Conservation (phyloP, 2,329 filamentous ascomycete genomes). For the Teratosphaeria gauchensis region DNA sequence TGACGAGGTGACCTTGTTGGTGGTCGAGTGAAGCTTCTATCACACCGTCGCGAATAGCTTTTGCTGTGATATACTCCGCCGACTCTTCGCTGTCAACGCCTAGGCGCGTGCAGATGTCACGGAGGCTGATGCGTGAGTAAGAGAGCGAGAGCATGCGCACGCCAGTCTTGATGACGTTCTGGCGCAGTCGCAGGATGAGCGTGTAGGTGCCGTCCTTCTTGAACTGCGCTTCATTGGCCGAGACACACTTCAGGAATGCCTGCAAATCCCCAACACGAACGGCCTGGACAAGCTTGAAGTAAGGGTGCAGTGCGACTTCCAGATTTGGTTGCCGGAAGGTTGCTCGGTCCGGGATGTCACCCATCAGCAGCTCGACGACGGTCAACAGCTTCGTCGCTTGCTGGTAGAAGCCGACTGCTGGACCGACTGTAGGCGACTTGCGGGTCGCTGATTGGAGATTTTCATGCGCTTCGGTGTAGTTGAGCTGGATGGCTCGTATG, state of each 20-base stretch:
- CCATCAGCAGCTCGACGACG: slow-evolving; percentile 95
- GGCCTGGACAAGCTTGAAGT: slow-evolving; percentile 87
- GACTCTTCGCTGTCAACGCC: slow-evolving; percentile 93
- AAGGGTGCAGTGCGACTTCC: slow-evolving; percentile 80
- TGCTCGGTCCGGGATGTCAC: slow-evolving; percentile 90
- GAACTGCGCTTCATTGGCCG: slow-evolving; percentile 73
- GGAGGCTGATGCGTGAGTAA: slow-evolving; percentile 91
- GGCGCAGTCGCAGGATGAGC: slow-evolving; percentile 82
- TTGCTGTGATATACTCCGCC: slow-evolving; percentile 97
- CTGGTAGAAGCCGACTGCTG: slow-evolving; percentile 89
- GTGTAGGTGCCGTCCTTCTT: slow-evolving; percentile 91
- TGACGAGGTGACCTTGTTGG: slow-evolving; percentile 96
- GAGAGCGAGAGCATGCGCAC: slow-evolving; percentile 98
- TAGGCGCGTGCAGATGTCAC: slow-evolving; percentile 92
- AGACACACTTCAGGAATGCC: slow-evolving; percentile 81
- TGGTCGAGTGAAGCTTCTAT: slow-evolving; percentile 85
- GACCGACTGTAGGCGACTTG: slow-evolving; percentile 83
- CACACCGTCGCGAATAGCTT: slow-evolving; percentile 93
- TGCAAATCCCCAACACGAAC: slow-evolving; percentile 94
- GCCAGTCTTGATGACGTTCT: slow-evolving; percentile 99
- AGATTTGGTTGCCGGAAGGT: slow-evolving; percentile 85
- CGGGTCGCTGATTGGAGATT: slow-evolving; percentile 87
- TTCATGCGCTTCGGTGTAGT: slow-evolving; percentile 93
- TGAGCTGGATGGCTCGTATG: slow-evolving; percentile 90
- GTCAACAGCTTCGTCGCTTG: slow-evolving; percentile 93